Conservation (phyloP, 2,329 filamentous ascomycete species). For the Cladorrhinum sp. region DNA sequence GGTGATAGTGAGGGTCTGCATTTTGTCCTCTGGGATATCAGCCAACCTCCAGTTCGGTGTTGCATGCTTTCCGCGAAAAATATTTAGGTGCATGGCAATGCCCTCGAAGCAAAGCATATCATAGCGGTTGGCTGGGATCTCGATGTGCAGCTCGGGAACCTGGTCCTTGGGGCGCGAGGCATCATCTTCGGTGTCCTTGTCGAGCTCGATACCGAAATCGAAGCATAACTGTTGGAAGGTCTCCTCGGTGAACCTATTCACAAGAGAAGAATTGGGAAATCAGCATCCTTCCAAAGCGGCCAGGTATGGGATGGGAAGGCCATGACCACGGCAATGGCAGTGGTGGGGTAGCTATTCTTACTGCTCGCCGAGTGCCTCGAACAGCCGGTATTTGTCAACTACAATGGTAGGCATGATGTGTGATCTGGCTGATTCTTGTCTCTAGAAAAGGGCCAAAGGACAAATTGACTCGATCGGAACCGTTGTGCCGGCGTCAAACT, state of each 20-base stretch:
- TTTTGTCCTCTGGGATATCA: conserved; percentile 66
- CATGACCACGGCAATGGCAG: conserved; percentile 5
- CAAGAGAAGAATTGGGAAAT: conserved; percentile 13
- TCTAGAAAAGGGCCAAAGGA: not conserved
- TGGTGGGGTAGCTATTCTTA: conserved; percentile 45
- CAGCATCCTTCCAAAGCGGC: conserved; percentile 16
- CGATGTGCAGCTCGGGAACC: conserved; percentile 92
- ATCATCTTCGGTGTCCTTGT: conserved; percentile 84
- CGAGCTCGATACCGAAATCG: conserved; percentile 96
- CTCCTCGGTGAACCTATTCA: conserved; percentile 74
- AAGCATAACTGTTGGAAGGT: conserved; percentile 98
- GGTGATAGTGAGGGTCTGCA: conserved; percentile 77
- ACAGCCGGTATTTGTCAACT: conserved; percentile 94
- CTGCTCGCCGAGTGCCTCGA: conserved; percentile 85
- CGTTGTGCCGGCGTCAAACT: conserved; percentile 9
- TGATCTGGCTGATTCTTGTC: not conserved
- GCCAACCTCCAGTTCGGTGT: conserved; percentile 78
- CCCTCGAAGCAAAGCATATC: conserved; percentile 98
- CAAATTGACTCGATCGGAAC: conserved; percentile 17
- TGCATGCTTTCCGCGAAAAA: conserved; percentile 75
- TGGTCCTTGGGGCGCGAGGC: conserved; percentile 73
- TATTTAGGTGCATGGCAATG: conserved; percentile 91
- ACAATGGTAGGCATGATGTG: conserved; percentile 75
- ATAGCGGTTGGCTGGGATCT: conserved; percentile 92
- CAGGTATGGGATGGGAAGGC: not conserved